Conservation (phyloP, 345 rosid species). For the Citrus sinensis region DNA sequence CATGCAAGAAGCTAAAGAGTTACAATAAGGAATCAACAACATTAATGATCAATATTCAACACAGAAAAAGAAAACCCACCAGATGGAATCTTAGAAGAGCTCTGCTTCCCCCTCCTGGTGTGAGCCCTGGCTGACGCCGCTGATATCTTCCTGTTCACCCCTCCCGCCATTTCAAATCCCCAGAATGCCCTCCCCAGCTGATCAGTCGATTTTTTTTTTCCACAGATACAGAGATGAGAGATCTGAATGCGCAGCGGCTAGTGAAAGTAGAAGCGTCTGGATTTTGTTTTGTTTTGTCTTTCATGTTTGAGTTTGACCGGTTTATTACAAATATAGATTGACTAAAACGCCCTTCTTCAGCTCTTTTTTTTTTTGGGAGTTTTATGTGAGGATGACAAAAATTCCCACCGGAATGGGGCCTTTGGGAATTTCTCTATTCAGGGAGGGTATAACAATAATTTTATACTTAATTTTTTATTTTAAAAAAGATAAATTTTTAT, state of each 20-base stretch:
- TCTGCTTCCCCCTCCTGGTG: conserved; percentile 48
- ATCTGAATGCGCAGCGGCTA: neutral
- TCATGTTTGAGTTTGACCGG: neutral
- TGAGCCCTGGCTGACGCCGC: conserved; percentile 58
- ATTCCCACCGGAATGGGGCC: fast-evolving
- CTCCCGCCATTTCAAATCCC: conserved; percentile 35
- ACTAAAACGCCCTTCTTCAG: neutral
- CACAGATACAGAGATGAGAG: neutral
- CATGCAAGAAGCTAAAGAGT: neutral
- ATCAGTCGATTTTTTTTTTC: neutral
- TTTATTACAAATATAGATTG: neutral
- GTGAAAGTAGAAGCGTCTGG: neutral
- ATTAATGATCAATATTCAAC: neutral
- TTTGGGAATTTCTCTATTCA: no score
- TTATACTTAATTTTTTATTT: no score
- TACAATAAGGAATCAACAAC: neutral
- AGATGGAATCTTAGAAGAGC: conserved; percentile 30
- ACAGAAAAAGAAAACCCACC: conserved; percentile 26
- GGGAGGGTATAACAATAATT: no score
- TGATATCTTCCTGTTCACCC: conserved; percentile 45
- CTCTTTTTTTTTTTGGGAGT: no score
- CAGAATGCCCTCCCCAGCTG: neutral
- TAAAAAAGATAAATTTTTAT: fast-evolving
- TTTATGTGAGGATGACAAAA: no score
- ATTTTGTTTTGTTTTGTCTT: neutral